Percentiles rank a stretch among this genome's conserved stretches.
Conservation (phyloP, 1,139 yeast genomes). For the Suhomyces anneliseae region DNA sequence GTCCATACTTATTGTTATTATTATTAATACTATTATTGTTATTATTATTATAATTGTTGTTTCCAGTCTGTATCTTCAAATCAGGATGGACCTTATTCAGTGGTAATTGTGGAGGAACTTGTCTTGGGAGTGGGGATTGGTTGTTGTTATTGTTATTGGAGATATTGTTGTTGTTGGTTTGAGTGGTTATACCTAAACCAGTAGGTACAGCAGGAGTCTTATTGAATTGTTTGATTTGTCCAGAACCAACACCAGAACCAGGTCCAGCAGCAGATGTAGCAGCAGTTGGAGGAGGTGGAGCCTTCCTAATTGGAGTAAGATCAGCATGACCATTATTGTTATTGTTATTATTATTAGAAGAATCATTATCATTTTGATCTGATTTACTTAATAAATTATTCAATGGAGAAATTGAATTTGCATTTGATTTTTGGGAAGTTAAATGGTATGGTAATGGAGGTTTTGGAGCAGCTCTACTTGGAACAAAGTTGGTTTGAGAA, state of each 20-base stretch:
- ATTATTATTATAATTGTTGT: constrained; percentile 6
- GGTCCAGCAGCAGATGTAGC: background rate
- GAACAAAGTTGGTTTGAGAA: constrained; percentile 27
- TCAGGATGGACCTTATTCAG: constrained; percentile 32
- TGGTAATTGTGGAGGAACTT: constrained; percentile 35
- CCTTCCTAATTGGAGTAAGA: constrained; percentile 51
- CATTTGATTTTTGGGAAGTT: constrained; percentile 20
- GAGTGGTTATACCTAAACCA: constrained; percentile 23
- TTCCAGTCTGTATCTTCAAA: constrained; percentile 29
- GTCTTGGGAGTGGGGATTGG: constrained; percentile 24
- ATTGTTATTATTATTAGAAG: too few relatives aligned
- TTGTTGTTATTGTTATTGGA: too few relatives aligned
- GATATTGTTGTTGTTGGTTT: background rate
- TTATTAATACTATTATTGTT: background rate
- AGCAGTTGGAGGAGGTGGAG: constrained; percentile 54
- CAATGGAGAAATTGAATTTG: constrained; percentile 35
- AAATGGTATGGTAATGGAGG: constrained; percentile 47
- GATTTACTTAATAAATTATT: constrained; percentile 33
- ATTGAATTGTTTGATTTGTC: constrained; percentile 6
- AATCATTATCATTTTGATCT: constrained; percentile 7
- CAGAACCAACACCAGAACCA: background rate
- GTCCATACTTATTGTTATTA: constrained; percentile 13
- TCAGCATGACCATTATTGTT: constrained; percentile 14
- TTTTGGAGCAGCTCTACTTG: constrained; percentile 45
- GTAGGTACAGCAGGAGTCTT: constrained; percentile 18